Conservation (phyloP, 371 early-diverging fungal species). For the Mucor saturninus region DNA sequence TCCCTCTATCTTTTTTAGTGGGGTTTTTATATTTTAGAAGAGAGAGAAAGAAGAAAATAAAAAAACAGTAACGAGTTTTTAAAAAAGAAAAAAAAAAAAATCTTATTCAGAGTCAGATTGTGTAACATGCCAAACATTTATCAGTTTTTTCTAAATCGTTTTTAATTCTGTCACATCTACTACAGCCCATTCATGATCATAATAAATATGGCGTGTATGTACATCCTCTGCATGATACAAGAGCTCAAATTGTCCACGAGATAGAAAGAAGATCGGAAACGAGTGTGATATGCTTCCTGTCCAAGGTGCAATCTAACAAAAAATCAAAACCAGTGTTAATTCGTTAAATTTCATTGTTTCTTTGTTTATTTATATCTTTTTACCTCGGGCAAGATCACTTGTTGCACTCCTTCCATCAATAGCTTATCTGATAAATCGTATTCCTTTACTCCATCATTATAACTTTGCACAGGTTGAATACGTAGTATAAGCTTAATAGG, state of each 20-base stretch:
- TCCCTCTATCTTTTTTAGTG: no score
- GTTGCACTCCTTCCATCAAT: conserved; percentile 64
- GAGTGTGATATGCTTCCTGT: conserved; percentile 16
- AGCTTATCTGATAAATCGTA: conserved; percentile 63
- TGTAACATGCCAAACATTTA: no score
- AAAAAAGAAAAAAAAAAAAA: no score
- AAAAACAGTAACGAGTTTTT: neutral
- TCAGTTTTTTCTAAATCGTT: no score
- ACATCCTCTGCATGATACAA: conserved; percentile 73
- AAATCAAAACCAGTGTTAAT: neutral
- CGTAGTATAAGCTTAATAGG: conserved; percentile 64
- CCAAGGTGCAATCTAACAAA: conserved; percentile 33
- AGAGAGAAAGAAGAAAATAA: no score
- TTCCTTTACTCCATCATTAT: conserved; percentile 67
- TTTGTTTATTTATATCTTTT: conserved; percentile 4
- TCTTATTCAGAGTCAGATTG: no score
- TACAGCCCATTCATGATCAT: conserved; percentile 61
- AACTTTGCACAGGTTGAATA: conserved; percentile 69
- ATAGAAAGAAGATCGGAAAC: conserved; percentile 65
- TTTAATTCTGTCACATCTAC: conserved; percentile 21
- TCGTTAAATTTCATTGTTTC: neutral
- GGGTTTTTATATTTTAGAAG: no score
- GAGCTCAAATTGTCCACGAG: conserved; percentile 66
- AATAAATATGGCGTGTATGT: conserved; percentile 58
- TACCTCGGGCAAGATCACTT: conserved; percentile 66